Conservation (phyloP, 2,329 filamentous ascomycete genomes). For the Botrytis fabae region DNA sequence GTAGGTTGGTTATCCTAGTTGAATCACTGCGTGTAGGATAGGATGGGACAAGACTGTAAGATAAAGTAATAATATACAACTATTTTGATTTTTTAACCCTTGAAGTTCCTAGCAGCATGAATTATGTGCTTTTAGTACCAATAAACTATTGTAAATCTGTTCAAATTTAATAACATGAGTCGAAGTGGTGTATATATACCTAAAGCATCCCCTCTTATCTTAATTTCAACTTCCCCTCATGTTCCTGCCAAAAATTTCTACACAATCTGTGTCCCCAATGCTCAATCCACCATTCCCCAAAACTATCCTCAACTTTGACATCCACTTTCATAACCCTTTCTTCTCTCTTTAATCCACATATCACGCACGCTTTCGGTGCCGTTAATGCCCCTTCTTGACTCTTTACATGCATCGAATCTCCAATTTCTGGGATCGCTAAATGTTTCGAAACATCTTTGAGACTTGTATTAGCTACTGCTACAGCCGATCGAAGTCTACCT, state of each 20-base stretch:
- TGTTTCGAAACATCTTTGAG: constrained; percentile 39
- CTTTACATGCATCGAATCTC: constrained; percentile 66
- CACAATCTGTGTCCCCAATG: constrained; percentile 82
- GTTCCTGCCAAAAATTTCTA: constrained; percentile 80
- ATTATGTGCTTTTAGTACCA: neutral
- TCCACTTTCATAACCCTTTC: constrained; percentile 75
- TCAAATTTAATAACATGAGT: neutral
- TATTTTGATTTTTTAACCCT: neutral
- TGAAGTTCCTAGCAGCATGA: neutral
- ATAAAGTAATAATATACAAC: neutral
- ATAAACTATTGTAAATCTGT: neutral
- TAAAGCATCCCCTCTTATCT: neutral
- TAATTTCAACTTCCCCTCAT: constrained; percentile 64
- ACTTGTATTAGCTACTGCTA: constrained; percentile 62
- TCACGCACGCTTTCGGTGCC: constrained; percentile 72
- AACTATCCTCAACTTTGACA: constrained; percentile 77
- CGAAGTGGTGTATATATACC: neutral
- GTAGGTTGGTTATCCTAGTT: neutral
- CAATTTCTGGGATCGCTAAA: constrained; percentile 64
- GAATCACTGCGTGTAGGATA: neutral
- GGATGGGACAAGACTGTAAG: neutral
- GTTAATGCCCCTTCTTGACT: constrained; percentile 72
- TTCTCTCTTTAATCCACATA: constrained; percentile 86
- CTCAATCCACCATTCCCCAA: constrained; percentile 95
- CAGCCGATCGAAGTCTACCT: constrained; percentile 70